Evolutionary conservation across 805 yeast species (phyloP), one percentile per base, ranked within the genome.

Genomic region (Kluyveromyces siamensis): DNA sequence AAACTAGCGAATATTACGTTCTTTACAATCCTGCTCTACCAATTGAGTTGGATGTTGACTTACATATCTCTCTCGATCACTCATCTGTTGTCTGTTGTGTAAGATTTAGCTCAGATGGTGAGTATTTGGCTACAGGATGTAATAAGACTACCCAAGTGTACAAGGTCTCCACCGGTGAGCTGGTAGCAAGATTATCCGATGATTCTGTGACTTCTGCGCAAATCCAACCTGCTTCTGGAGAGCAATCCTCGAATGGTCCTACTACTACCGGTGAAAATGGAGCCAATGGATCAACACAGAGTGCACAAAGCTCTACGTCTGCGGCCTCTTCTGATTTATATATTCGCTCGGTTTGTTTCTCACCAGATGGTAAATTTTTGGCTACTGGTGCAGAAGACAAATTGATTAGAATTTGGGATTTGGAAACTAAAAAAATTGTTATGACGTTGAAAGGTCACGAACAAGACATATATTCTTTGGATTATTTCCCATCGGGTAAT

Each of bases 81-180:
- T 78, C 89, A 14, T 85, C 96, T 1, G 98, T 91, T 41, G 98
- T 91, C 45, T 93, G 98, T 73, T 91, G 98, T 69, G 98, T 91
- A 50, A 77, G 95, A 52, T 91, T 93, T 72, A 82, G 90, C 50
- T 81, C 81, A 55, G 96, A 88, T 65, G 98, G 98, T 53, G 84
- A 86, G 69, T 87, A 79, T 63, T 74, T 91, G 57, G 99, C 98
- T 25, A 91, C 98, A 14, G 99, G 99, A 44, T 90, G 97, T 73
- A 93, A 91, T 72, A 87, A 89, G 65, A 80, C 95, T 40, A 93
- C 98, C 2, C 96, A 90, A 68, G 96, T 91, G 50, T 91, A 84
- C 69, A 85, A 86, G 56, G 97, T 90, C 45, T 84, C 84, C 60
- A 84, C 95, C 18, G 98, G 99, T 57, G 90, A 86, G 60, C 74